Percentiles rank a stretch among this genome's conserved stretches.
These are phyloP conservation scores for Verticillium isaacii DNA, from an alignment of 2,329 filamentous ascomycete species.

Conservation along the genomic window DNA sequence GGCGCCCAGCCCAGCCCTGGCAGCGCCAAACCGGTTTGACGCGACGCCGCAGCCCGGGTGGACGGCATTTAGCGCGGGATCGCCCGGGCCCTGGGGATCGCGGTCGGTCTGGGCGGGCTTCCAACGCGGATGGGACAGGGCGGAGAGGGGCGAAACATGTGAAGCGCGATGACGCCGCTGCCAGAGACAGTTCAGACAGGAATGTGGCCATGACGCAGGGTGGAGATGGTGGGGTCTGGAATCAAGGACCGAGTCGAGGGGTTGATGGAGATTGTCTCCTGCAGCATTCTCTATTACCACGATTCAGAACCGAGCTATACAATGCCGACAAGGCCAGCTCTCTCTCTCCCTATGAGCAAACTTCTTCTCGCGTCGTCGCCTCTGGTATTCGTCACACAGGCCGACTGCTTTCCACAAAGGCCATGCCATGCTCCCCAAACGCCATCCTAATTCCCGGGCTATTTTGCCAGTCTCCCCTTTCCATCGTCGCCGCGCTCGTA, in stretches of 20 bases:
- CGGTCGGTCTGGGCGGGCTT: too few relatives aligned
- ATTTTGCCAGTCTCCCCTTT: neutral
- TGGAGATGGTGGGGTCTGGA: neutral
- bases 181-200: neutral
- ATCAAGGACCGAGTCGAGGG: neutral
- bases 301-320: neutral
- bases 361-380: too few relatives aligned
- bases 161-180: neutral
- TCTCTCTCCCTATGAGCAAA: too few relatives aligned
- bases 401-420: neutral
- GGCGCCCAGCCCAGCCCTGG: neutral
- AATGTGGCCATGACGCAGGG: neutral
- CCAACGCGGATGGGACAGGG: too few relatives aligned
- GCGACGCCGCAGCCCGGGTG: too few relatives aligned
- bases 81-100: too few relatives aligned
- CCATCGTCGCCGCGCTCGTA: neutral
- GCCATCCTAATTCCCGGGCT: neutral
- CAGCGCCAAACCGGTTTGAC: too few relatives aligned
- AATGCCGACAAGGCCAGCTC: neutral
- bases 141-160: neutral
- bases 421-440: neutral
- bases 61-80: too few relatives aligned
- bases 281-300: neutral
- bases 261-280: neutral
- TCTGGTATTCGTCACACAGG: neutral